Base-by-base conservation (phyloP, 169 alveolate species). In the Cryptosporidium ubiquitum region DNA sequence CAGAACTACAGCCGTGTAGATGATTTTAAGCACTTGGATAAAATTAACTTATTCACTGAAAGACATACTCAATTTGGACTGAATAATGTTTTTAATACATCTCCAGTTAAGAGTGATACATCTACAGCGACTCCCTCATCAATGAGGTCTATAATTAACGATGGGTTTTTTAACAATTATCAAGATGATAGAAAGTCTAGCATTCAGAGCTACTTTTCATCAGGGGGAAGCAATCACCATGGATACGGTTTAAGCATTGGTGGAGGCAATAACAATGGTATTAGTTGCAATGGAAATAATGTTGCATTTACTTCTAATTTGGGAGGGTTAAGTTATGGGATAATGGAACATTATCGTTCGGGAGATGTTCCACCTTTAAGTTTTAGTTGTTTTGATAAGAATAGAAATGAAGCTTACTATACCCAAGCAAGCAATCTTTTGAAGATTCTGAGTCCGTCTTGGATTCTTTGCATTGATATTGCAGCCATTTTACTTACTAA, bases 381-480 rank as follows among this genome's bases (percentile, higher is more conserved):
- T 16, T 79, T 61, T 37, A 61, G 55, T 61, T 52, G 49, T 10
- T 26, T 58, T 79, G 75, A 79, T 57, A 79, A 79, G 40, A 40
- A 58, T 37, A 71, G 66, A 47, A 66, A 79, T 57, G 89, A 79
- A 61, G 58, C 60, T 12, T 61, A 79, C 40, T 64, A 47, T n/a
- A 31, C 52, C 37, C 79, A 57, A 40, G 75, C 66, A 23, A 79
- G 69, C 26, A 79, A 79, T 16, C 61, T 79, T 37, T 40, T 79
- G 52, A 79, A 40, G 57, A 40, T 64, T 23, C 51, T 79, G 26
- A 79, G 89, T 79, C 89, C 89, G 18, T 58, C 89, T 42, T 79
- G 89, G 89, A 64, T 79, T 44, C 64, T 79, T 29, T 79, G 89
- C 35, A 79, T 79, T 26, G 89, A 79, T 66, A 64, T 79, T 44